These are phyloP conservation scores for Eucalyptus curtisii DNA, from an alignment of 345 rosid genomes.

Conservation along the genomic window DNA sequence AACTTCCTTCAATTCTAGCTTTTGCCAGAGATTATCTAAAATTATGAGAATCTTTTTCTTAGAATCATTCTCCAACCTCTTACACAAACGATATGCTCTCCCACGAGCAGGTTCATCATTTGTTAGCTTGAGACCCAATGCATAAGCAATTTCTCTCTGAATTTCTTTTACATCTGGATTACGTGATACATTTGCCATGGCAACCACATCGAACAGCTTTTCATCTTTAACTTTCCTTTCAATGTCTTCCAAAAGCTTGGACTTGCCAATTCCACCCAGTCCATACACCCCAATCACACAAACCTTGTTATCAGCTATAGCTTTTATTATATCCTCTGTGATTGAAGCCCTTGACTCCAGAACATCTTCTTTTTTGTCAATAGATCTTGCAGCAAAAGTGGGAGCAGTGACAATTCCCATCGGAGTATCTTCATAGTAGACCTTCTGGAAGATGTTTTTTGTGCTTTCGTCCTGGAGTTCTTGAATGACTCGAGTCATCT, in stretches of 20 bases:
- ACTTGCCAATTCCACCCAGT: too few relatives aligned
- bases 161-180: background rate
- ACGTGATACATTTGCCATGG: background rate
- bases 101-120: background rate
- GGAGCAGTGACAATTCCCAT: accelerated
- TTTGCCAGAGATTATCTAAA: conserved; percentile 12
- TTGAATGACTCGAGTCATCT: too few relatives aligned
- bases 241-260: accelerated
- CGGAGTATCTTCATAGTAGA: accelerated
- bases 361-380: accelerated
- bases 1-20: background rate
- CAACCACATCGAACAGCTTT: accelerated
- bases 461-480: too few relatives aligned
- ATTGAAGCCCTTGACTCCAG: accelerated
- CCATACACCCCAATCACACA: too few relatives aligned
- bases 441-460: accelerated
- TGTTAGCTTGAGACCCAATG: background rate
- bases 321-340: too few relatives aligned
- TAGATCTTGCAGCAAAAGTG: accelerated
- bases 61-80: background rate
- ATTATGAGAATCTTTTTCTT: conserved; percentile 4
- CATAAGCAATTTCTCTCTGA: background rate
- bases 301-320: too few relatives aligned
- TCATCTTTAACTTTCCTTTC: too few relatives aligned
- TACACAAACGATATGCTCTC: background rate